Base-by-base conservation (phyloP, 2,329 filamentous ascomycete genomes). In the Ceratocystis eucalypticola region DNA sequence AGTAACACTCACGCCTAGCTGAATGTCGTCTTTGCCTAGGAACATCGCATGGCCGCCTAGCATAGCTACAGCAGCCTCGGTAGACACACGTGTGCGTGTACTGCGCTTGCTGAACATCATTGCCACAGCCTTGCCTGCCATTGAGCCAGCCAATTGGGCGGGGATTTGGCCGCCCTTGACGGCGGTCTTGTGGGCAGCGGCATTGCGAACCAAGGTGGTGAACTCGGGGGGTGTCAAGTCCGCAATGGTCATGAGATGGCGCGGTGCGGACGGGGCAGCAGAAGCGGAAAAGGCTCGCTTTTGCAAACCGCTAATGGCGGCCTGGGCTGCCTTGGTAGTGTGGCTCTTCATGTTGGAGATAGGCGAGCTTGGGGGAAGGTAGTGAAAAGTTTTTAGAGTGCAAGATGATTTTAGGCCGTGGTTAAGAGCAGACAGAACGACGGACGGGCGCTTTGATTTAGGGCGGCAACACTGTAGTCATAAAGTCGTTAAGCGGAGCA, bases 31-130 rank as follows among this genome's bases (percentile, higher is more conserved):
- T 74, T 92, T 94, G 72, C 92, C 91, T 67, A 99, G 77, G 74
- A 99, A 99, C 92, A 99, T 96, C 25, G 94, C 87, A 72, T 96
- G 88, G 0, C 93, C 94, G 46, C 92, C 91, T 80, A 99, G 83
- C 68, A 89, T 80, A n/a, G 88, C 84, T 46, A 96, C 86, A 12
- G 94, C 94, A 6, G 88, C 88, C 79, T 99, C 94, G 1, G 92
- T 96, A 1, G 91, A 96, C 41, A 99, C 87, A 69, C 94, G 86
- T 12, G 94, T 99, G 68, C 94, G 85, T 12, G 94, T 99, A 72
- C 89, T 95, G 71, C 92, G 86, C 79, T 99, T 99, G 81, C 83
- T 95, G 80, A 99, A 99, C 81, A 95, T 90, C 86, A 99, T 88
- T 70, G 94, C 93, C 41, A 99, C 84, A 0, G 91, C 92, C 76